These are phyloP conservation scores for Simplicillium aogashimaense DNA, from an alignment of 2,329 filamentous ascomycete genomes.

Conservation along the genomic window DNA sequence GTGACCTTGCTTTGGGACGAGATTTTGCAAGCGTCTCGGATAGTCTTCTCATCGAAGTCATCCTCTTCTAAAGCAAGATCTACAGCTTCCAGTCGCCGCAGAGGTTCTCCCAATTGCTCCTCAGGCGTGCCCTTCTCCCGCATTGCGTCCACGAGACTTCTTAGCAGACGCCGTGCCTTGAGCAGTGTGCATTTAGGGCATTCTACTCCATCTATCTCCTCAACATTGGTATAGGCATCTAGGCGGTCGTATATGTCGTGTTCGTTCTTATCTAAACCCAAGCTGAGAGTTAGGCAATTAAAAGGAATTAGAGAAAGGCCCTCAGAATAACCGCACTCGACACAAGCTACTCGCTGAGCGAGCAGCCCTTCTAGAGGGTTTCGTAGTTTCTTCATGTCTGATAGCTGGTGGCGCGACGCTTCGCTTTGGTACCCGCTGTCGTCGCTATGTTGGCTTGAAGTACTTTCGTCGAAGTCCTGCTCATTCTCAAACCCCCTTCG, in stretches of 20 bases:
- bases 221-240: slow-evolving; percentile 75
- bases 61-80: slow-evolving; percentile 66
- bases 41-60: slow-evolving; percentile 63
- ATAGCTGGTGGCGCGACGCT: slow-evolving; percentile 24
- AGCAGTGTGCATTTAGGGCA: slow-evolving; percentile 85
- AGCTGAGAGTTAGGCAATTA: slow-evolving; percentile 81
- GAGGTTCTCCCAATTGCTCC: slow-evolving; percentile 39
- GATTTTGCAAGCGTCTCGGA: slow-evolving; percentile 56
- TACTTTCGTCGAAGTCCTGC: slow-evolving; percentile 27
- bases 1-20: slow-evolving; percentile 57
- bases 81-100: slow-evolving; percentile 53
- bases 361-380: slow-evolving; percentile 84
- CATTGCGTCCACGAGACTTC: slow-evolving; percentile 32
- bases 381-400: slow-evolving; percentile 30
- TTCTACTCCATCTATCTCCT: slow-evolving; percentile 80
- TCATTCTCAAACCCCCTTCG: slow-evolving; percentile 29
- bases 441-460: slow-evolving; percentile 39
- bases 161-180: slow-evolving; percentile 38
- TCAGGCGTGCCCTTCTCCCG: slow-evolving; percentile 25
- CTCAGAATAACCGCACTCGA: slow-evolving; percentile 75
- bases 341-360: slow-evolving; percentile 83
- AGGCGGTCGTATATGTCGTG: slow-evolving; percentile 72
- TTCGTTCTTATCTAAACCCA: slow-evolving; percentile 50
- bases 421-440: slow-evolving; percentile 48
- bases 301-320: slow-evolving; percentile 86